Evolutionary conservation across 73 alveolate species (phyloP).

Genomic region (Tetrahymena malaccensis): DNA sequence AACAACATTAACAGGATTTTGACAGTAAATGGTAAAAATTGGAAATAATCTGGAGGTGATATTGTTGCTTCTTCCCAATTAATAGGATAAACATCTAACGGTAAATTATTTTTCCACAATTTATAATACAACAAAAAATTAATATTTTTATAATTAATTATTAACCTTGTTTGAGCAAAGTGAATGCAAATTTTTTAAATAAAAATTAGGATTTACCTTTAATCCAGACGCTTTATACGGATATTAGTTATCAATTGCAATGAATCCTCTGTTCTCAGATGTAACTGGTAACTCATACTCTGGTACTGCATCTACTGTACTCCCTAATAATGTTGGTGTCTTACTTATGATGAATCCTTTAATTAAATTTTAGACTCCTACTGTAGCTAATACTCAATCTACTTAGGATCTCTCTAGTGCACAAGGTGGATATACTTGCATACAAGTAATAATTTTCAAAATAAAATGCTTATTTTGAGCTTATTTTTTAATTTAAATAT

Average conservation of each 20-base stretch:
- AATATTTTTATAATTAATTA: too few species aligned
- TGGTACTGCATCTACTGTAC: background rate
- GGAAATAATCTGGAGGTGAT: background rate
- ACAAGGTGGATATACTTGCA: background rate
- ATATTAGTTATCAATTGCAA: background rate
- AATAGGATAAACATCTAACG: background rate
- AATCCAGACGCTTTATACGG: background rate
- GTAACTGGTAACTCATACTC: background rate
- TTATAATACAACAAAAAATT: too few species aligned
- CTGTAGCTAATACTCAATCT: background rate
- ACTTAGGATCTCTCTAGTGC: background rate
- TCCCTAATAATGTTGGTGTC: background rate
- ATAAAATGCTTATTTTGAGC: background rate
- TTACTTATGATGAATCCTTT: background rate
- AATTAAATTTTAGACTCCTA: background rate
- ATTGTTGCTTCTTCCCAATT: background rate
- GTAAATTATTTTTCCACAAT: background rate
- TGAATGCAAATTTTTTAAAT: background rate
- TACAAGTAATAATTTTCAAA: background rate
- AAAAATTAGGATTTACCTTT: background rate
- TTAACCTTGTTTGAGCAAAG: too few species aligned
- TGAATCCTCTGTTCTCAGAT: background rate
- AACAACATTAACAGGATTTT: background rate
- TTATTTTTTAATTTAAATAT: background rate
- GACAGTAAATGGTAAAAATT: background rate